A percentile compares a stretch with the other conserved stretches of the same genome.
phyloP scores from a whole-genome alignment of 2,329 filamentous ascomycete species.

The Penicillium crustosum region DNA sequence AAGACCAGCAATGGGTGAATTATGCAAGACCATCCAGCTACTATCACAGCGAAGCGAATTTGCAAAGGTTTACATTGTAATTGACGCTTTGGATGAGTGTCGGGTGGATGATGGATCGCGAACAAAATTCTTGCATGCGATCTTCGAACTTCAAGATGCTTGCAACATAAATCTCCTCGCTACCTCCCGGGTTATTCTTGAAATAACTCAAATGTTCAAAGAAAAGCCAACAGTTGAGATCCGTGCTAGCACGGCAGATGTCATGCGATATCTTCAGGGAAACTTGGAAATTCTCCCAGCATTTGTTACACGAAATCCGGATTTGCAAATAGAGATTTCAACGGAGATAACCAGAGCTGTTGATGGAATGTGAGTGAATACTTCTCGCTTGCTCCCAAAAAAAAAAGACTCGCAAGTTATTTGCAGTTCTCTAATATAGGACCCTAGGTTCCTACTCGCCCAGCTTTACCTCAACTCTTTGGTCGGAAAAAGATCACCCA shows the following conservation, averaged over 20 bases:
- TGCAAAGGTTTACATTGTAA: conserved; percentile 16
- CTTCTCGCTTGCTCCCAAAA: too few relatives aligned
- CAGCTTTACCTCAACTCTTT: neutral
- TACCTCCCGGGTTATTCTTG: neutral
- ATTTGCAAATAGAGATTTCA: conserved; percentile 19
- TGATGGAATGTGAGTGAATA: neutral
- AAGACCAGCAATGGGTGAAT: conserved; percentile 14
- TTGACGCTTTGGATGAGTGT: conserved; percentile 26
- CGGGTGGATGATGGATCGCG: neutral
- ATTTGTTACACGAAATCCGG: conserved; percentile 6
- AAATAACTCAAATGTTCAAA: neutral
- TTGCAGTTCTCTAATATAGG: neutral
- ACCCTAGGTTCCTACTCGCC: neutral
- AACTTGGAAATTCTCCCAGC: neutral
- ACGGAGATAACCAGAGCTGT: neutral
- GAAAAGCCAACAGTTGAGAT: neutral
- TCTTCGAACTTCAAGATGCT: neutral
- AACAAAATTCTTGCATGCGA: neutral
- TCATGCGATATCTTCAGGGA: neutral
- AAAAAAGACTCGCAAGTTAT: neutral
- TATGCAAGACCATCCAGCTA: neutral
- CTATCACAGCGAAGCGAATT: neutral
- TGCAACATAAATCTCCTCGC: neutral
- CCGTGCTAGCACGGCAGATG: neutral
- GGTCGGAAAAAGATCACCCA: neutral